Base-by-base conservation (phyloP, 2,329 filamentous ascomycete species). In the Penicillium sp. region DNA sequence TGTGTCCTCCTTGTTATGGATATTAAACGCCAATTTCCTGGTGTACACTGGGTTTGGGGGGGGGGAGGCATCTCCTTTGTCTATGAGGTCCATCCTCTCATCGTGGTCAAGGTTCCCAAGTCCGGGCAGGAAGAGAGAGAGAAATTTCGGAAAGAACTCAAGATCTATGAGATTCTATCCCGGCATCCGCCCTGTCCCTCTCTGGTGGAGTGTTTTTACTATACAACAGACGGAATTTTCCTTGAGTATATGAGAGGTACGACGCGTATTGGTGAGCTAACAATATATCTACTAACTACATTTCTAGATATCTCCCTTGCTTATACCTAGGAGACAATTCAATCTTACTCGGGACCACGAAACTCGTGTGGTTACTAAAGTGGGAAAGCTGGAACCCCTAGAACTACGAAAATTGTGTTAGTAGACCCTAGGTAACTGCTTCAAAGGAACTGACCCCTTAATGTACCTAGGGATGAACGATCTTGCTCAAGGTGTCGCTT, bases 241-340 rank as follows among this genome's bases (percentile, higher is more conserved):
- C 57, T 65, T 2, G 59, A 65, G 50, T 65, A 62, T 25, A 61
- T 62, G 60, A 56, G 58, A 61, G 60, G 56, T 63, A 38, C 37
- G 41, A 47, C 18, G 34, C 44, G 18, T 48, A 49, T 45, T 49
- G 27, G 24, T 32, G 5, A 35, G 28, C 25, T 48, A 40, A 12
- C 42, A 13, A 36, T 5, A 18, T 50, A 28, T 48, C 29, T 44
- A 54, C 57, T 63, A 36, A 58, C 13, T 39, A 9, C 4, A 3
- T 33, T 29, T 5, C 11, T 51, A 64, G 60, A 64, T 53, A 39
- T 37, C 24, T 56, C 52, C 24, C 59, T 63, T 48, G 54, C 29
- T 50, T 59, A 34, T 27, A n/a, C n/a, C n/a, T n/a, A 54, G 61
- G n/a, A 62, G 58, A 50, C 60, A 64, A 47, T 27, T 50, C 3